phyloP scores from a whole-genome alignment of 139 green algal species.

The Coelastrella sp. region DNA sequence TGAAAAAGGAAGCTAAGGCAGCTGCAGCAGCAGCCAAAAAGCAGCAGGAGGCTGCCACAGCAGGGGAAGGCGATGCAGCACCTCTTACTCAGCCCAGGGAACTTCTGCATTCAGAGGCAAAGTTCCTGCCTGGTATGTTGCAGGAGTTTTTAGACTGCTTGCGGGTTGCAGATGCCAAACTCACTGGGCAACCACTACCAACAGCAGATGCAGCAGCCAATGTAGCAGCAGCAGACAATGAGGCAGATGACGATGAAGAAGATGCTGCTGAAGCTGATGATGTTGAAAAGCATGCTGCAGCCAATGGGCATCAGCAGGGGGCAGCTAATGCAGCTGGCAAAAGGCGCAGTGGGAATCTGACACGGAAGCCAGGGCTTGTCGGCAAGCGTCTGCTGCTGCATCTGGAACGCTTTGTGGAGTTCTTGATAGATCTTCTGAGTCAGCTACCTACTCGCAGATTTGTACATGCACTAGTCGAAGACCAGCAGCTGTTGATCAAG shows the following conservation, averaged over 20 bases:
- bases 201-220: slow-evolving; percentile 2
- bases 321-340: too few species aligned
- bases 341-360: not conserved
- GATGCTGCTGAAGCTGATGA: slow-evolving; percentile 25
- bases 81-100: not conserved
- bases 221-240: slow-evolving; percentile 5
- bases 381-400: slow-evolving; percentile 64
- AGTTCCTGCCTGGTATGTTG: slow-evolving; percentile 83
- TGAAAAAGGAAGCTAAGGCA: slow-evolving; percentile 87
- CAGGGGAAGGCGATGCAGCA: not conserved
- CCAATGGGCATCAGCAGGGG: not conserved
- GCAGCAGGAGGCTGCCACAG: slow-evolving; percentile 41
- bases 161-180: slow-evolving; percentile 20
- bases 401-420: slow-evolving; percentile 92
- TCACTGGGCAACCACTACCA: not conserved
- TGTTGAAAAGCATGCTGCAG: slow-evolving; percentile 1
- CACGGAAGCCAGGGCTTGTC: not conserved
- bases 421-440: slow-evolving; percentile 92
- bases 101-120: slow-evolving; percentile 69
- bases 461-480: slow-evolving; percentile 84
- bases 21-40: slow-evolving; percentile 60
- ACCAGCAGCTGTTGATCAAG: slow-evolving; percentile 87
- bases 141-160: slow-evolving; percentile 76
- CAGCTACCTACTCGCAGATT: slow-evolving; percentile 92
- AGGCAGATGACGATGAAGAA: slow-evolving; percentile 27